These are phyloP conservation scores for Ogataea kodamae DNA, from an alignment of 805 yeast genomes.

Conservation along the genomic window DNA sequence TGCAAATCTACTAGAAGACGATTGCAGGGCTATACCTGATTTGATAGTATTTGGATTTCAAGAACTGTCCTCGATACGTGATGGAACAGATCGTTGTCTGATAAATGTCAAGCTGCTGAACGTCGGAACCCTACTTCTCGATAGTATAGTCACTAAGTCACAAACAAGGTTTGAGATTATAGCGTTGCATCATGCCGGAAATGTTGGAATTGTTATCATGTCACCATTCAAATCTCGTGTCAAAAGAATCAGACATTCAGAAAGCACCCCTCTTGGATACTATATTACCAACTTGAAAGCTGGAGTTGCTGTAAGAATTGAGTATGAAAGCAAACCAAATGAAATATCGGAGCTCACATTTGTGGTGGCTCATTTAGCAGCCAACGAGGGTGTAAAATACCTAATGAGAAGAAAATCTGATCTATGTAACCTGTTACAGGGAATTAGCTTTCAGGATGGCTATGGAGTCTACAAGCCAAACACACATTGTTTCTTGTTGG, in stretches of 20 bases:
- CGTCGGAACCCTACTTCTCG: constrained; percentile 35
- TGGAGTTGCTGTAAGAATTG: constrained; percentile 59
- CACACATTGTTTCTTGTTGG: constrained; percentile 67
- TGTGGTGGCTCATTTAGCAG: constrained; percentile 69
- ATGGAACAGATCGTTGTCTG: constrained; percentile 42
- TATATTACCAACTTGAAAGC: constrained; percentile 70
- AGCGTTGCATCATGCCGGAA: constrained; percentile 48
- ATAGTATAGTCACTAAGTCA: constrained; percentile 36
- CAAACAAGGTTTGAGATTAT: constrained; percentile 39
- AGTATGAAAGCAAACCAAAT: constrained; percentile 24
- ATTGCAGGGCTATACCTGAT: constrained; percentile 34
- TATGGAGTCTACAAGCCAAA: constrained; percentile 48
- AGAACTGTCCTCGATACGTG: constrained; percentile 56
- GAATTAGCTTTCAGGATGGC: constrained; percentile 57
- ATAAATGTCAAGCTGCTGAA: constrained; percentile 38
- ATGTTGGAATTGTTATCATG: constrained; percentile 52
- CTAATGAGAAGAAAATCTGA: constrained; percentile 51
- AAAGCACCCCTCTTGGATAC: constrained; percentile 51
- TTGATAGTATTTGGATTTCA: constrained; percentile 63
- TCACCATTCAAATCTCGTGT: constrained; percentile 36
- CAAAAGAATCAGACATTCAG: constrained; percentile 17
- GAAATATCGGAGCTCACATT: constrained; percentile 47
- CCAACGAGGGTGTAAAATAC: constrained; percentile 63
- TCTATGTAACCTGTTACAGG: constrained; percentile 45
- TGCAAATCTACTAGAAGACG: constrained; percentile 19